Evolutionary conservation across 306 rosid genomes (phyloP).

Genomic region (Vigna nakashimae): DNA sequence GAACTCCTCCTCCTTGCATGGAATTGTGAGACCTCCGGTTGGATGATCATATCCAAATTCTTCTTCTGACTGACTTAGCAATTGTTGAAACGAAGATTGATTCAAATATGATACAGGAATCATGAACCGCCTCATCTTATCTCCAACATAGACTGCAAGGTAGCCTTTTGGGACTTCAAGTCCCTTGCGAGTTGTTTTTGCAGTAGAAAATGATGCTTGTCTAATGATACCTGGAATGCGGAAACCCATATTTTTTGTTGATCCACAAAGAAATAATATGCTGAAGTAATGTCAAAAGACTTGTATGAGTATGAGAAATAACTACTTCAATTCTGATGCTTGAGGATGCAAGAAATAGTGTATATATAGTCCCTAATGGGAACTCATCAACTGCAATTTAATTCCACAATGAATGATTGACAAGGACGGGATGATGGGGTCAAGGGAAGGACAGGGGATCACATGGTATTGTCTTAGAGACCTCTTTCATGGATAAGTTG

Average conservation of each 20-base stretch:
- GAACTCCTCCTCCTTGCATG: background rate
- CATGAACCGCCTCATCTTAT: constrained; percentile 43
- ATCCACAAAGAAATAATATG: background rate
- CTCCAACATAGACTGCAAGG: constrained; percentile 42
- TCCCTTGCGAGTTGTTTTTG: constrained; percentile 7
- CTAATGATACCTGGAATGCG: constrained; percentile 11
- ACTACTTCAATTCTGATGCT: constrained; percentile 15
- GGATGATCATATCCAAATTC: constrained; percentile 7
- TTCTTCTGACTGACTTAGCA: background rate
- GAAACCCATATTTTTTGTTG: constrained; percentile 45
- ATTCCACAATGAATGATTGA: background rate
- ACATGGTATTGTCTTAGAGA: constrained; percentile 44
- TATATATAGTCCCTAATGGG: constrained; percentile 22
- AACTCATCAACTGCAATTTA: background rate
- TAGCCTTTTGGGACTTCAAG: constrained; percentile 22
- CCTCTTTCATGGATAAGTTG: constrained; percentile 4
- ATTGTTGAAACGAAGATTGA: constrained; percentile 34
- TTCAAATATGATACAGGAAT: constrained; percentile 51
- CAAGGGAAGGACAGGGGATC: constrained; percentile 13
- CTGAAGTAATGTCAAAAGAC: constrained; percentile 22
- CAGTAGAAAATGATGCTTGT: constrained; percentile 25
- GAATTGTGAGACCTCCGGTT: constrained; percentile 1
- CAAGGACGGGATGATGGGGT: background rate
- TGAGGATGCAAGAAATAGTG: constrained; percentile 9
- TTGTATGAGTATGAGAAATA: constrained; percentile 13